Conservation (phyloP, 192 early-diverging fungal species). For the Gigaspora rosea region DNA sequence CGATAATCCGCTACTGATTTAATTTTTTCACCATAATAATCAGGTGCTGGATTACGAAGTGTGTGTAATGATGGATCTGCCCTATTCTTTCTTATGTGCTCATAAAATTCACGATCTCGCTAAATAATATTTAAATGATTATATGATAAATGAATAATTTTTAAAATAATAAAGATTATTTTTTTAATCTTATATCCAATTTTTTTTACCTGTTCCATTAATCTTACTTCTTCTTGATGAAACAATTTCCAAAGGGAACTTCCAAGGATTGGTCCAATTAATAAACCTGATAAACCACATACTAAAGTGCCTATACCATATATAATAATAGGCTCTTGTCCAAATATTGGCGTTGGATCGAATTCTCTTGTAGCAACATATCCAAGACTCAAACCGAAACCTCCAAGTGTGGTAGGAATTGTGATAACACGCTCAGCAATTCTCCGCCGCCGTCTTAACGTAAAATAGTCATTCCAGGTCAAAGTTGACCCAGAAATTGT, state of each 20-base stretch:
- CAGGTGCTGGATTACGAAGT: constrained; percentile 76
- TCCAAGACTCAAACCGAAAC: neutral
- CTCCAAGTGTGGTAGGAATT: constrained; percentile 13
- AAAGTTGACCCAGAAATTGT: neutral
- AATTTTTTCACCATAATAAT: constrained; percentile 94
- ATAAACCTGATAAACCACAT: constrained; percentile 62
- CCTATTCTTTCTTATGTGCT: constrained; percentile 63
- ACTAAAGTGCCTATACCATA: constrained; percentile 55
- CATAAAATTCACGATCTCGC: constrained; percentile 63
- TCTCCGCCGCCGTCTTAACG: neutral
- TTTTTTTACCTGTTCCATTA: constrained; percentile 48
- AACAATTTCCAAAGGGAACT: constrained; percentile 56
- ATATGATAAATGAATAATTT: no score
- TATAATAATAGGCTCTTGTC: constrained; percentile 23
- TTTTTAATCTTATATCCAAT: no score
- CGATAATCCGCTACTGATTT: constrained; percentile 80
- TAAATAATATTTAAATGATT: neutral
- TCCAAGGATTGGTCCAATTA: constrained; percentile 66
- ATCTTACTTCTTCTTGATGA: constrained; percentile 47
- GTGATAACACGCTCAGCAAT: neutral
- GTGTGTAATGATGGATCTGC: constrained; percentile 69
- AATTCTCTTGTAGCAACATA: constrained; percentile 27
- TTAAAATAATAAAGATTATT: no score
- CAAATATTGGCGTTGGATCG: constrained; percentile 24
- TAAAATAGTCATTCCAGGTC: constrained; percentile 30